These are phyloP conservation scores for Lipomyces japonicus DNA, from an alignment of 805 yeast species.

Conservation along the genomic window DNA sequence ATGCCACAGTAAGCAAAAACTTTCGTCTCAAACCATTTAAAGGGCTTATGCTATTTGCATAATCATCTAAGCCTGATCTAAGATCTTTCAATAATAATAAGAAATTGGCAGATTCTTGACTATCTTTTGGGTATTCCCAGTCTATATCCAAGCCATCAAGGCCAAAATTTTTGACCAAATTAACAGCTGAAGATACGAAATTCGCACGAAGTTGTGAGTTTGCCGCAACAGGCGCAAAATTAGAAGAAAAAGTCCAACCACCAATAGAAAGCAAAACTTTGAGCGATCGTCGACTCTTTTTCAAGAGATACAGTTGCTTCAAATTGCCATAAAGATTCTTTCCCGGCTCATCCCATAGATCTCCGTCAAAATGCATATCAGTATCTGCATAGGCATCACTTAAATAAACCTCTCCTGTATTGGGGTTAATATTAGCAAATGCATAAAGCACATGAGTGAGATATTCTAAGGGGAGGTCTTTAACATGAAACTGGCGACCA, in stretches of 20 bases:
- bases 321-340: conserved; percentile 45
- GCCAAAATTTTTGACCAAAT: conserved; percentile 45
- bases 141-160: conserved; percentile 92
- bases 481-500: conserved; percentile 54
- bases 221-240: conserved; percentile 44
- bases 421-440: conserved; percentile 57
- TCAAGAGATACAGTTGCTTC: conserved; percentile 49
- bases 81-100: conserved; percentile 44
- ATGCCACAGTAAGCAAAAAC: conserved; percentile 64
- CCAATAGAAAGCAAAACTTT: conserved; percentile 75
- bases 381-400: conserved; percentile 62
- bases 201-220: conserved; percentile 38
- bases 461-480: conserved; percentile 53
- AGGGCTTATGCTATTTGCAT: conserved; percentile 37
- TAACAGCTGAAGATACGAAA: conserved; percentile 52
- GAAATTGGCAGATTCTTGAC: conserved; percentile 46
- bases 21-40: conserved; percentile 5
- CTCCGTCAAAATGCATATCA: conserved; percentile 9
- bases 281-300: conserved; percentile 43
- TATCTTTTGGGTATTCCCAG: conserved; percentile 79
- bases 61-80: conserved; percentile 41
- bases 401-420: conserved; percentile 51
- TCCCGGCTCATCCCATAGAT: conserved; percentile 9
- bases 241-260: conserved; percentile 60
- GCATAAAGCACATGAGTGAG: conserved; percentile 76